Conservation (phyloP, 2,329 filamentous ascomycete species). For the Claviceps quebecensis region DNA sequence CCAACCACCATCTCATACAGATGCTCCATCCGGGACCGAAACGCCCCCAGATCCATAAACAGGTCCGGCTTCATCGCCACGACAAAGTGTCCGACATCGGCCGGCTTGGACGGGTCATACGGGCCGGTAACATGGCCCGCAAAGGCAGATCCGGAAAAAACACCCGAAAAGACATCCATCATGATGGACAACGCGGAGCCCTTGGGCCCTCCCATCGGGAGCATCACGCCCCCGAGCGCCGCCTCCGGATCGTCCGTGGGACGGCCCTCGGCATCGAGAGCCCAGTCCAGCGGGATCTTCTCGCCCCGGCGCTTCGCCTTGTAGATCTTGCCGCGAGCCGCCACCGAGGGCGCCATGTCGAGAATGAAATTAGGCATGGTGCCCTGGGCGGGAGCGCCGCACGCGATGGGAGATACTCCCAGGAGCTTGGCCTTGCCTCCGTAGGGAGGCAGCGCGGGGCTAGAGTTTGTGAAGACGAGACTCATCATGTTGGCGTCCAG, state of each 20-base stretch:
- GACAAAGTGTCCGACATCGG: slow-evolving; percentile 63
- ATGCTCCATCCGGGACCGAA: slow-evolving; percentile 45
- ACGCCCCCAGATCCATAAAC: slow-evolving; percentile 58
- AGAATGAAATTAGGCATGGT: slow-evolving; percentile 47
- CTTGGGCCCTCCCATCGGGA: slow-evolving; percentile 76
- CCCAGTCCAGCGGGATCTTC: slow-evolving; percentile 61
- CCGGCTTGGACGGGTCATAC: slow-evolving; percentile 55
- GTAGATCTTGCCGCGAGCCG: slow-evolving; percentile 59
- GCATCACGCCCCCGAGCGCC: slow-evolving; percentile 65
- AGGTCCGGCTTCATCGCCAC: slow-evolving; percentile 61
- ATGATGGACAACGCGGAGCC: slow-evolving; percentile 64
- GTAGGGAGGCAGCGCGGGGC: slow-evolving; percentile 57
- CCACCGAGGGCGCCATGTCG: slow-evolving; percentile 60
- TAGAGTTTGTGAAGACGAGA: slow-evolving; percentile 58
- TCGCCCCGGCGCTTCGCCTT: slow-evolving; percentile 54
- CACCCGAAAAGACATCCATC: slow-evolving; percentile 83
- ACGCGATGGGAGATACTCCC: slow-evolving; percentile 61
- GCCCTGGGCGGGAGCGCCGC: slow-evolving; percentile 53
- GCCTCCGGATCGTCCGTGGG: slow-evolving; percentile 57
- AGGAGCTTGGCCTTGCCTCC: slow-evolving; percentile 55
- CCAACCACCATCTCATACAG: slow-evolving; percentile 40
- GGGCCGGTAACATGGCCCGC: slow-evolving; percentile 64
- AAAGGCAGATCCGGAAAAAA: slow-evolving; percentile 63
- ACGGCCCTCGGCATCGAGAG: slow-evolving; percentile 54
- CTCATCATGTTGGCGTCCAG: slow-evolving; percentile 58